Base-by-base conservation (phyloP, 306 rosid genomes). In the Lupinus albus region DNA sequence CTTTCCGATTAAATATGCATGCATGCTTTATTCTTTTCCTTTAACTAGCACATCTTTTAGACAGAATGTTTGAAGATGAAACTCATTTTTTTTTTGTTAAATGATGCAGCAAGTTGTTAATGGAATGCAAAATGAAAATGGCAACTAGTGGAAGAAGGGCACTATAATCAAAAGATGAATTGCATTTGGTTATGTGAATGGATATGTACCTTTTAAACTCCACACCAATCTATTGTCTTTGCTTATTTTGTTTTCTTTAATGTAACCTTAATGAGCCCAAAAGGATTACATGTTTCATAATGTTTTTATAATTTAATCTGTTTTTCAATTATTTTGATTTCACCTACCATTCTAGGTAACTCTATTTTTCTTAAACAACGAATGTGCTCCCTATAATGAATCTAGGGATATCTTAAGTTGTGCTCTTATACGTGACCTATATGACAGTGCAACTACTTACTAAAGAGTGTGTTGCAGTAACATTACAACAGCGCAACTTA, bases 91-190 rank as follows among this genome's bases (percentile, higher is more conserved):
- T 21, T 20, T 16, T 32, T 67, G 64, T 64, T 36, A 13, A 66
- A 72, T 52, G 11, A 73, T 71, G 82, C 90, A 90, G 97, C 77
- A 71, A 72, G 84, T 81, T 64, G 71, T 81, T 39, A 64, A 58
- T 25, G 85, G 87, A 21, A 82, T 39, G 3, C 77, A 67, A 60
- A 80, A 12, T 51, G 87, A 87, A 78, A 78, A 80, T 64, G 91
- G 86, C 53, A 75, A 78, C 71, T 74, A 82, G 73, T 46, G 54
- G 81, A 52, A 76, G 63, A 52, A 35, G 62, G 38, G 12, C 16
- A 44, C 39, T 13, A 51, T 9, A 10, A 3, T 35, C 4, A 6
- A 7, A 50, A 32, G 41, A 39, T 51, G 67, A 67, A 76, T 64
- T 52, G 67, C 17, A 61, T 58, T 58, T 25, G 18, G 16, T 72